phyloP scores from a whole-genome alignment of 2,329 filamentous ascomycete species.

The Claviceps maximensis region DNA sequence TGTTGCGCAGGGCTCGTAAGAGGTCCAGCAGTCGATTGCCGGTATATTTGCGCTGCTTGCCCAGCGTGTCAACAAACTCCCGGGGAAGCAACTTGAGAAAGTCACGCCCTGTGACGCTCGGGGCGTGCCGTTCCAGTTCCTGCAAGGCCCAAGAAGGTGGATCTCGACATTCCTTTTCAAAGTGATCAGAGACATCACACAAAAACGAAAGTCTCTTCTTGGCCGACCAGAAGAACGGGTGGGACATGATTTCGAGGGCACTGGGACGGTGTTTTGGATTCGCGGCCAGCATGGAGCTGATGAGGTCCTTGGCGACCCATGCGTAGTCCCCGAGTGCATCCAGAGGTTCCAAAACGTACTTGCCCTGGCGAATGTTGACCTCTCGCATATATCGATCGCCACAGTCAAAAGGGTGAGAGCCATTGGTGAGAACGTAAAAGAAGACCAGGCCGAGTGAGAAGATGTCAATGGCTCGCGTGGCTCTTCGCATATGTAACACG shows the following conservation, averaged over 20 bases:
- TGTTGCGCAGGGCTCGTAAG: constrained; percentile 79
- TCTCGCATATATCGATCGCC: constrained; percentile 92
- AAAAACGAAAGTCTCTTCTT: constrained; percentile 85
- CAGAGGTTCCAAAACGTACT: constrained; percentile 57
- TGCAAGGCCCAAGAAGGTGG: constrained; percentile 58
- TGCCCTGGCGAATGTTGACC: constrained; percentile 90
- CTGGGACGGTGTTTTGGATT: constrained; percentile 49
- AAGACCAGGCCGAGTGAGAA: constrained; percentile 97
- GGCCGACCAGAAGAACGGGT: constrained; percentile 92
- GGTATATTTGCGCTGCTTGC: constrained; percentile 91
- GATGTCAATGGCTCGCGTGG: constrained; percentile 92
- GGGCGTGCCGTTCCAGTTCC: constrained; percentile 42
- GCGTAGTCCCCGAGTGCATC: constrained; percentile 70
- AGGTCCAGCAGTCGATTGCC: constrained; percentile 74
- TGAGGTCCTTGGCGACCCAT: constrained; percentile 76
- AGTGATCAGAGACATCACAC: constrained; percentile 94
- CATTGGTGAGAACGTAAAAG: constrained; percentile 93
- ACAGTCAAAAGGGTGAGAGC: constrained; percentile 84
- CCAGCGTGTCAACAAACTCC: constrained; percentile 76
- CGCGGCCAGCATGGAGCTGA: constrained; percentile 59
- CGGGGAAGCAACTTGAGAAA: constrained; percentile 66
- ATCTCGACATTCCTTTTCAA: constrained; percentile 81
- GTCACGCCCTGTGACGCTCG: constrained; percentile 49
- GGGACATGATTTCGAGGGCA: constrained; percentile 68
- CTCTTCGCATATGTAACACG: constrained; percentile 53